Percentiles rank a stretch among this genome's conserved stretches.
phyloP scores from a whole-genome alignment of 495 filamentous ascomycete species.

The Tuber umbilicatum region DNA sequence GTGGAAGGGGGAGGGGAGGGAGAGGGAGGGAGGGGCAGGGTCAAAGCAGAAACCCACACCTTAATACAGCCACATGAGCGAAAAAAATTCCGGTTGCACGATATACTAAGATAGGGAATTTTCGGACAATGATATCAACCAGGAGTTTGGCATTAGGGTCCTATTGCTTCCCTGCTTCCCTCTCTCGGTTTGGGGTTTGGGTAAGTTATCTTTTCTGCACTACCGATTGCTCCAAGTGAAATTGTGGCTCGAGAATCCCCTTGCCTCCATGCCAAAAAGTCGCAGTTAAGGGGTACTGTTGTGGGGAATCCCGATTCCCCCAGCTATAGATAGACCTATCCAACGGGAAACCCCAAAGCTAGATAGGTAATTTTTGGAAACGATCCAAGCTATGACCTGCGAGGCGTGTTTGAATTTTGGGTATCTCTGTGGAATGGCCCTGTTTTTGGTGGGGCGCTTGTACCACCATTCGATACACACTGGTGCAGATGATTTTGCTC shows the following conservation, averaged over 20 bases:
- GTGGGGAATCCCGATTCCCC: neutral
- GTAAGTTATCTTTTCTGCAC: neutral
- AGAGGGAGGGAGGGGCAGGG: neutral
- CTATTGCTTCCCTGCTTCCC: too few species aligned
- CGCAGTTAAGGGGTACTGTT: neutral
- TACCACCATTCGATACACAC: too few species aligned
- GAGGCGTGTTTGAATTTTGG: neutral
- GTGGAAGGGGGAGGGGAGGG: neutral
- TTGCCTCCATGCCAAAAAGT: neutral
- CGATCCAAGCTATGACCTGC: too few species aligned
- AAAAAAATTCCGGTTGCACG: neutral
- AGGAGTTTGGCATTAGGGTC: neutral
- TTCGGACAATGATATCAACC: neutral
- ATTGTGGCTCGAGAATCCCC: neutral
- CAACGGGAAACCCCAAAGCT: neutral
- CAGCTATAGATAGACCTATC: neutral
- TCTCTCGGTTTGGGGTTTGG: neutral
- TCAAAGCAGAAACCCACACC: neutral
- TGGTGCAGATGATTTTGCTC: neutral
- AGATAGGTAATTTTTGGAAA: neutral
- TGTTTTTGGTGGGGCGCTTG: neutral
- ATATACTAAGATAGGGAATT: neutral
- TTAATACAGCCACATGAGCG: neutral
- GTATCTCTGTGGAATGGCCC: neutral
- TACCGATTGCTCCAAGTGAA: neutral